Conservation (phyloP, 225 moss, liverwort and hornwort genomes). For the Ulota crispa region DNA sequence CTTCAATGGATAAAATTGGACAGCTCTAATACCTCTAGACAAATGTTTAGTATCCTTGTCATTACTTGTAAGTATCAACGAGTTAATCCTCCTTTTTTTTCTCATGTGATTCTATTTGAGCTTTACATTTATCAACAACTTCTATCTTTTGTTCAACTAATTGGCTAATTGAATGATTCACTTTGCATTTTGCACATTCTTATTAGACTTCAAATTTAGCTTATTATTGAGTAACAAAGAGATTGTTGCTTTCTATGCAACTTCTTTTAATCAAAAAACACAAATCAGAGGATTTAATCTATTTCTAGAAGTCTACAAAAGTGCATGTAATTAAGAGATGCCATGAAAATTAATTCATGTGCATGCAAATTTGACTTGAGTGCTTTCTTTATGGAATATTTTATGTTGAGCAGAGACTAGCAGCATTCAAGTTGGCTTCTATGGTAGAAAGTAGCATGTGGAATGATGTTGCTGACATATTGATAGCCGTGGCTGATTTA, state of each 20-base stretch:
- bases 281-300: not conserved
- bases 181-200: not conserved
- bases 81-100: not conserved
- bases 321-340: not conserved
- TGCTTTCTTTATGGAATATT: slow-evolving; percentile 1
- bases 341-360: not conserved
- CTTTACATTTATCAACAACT: not conserved
- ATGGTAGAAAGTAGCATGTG: slow-evolving; percentile 81
- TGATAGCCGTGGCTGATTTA: slow-evolving; percentile 65
- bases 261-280: not conserved
- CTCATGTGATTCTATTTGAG: not conserved
- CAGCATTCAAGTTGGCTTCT: slow-evolving; percentile 70
- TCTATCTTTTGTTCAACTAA: not conserved
- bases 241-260: not conserved
- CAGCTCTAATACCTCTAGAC: not conserved
- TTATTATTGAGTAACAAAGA: not conserved
- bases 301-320: not conserved
- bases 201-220: not conserved
- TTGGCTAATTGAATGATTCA: not conserved
- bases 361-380: not conserved
- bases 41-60: not conserved
- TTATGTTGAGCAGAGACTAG: slow-evolving; percentile 49
- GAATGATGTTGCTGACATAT: slow-evolving; percentile 75
- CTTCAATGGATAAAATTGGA: not conserved
- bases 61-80: not conserved